These are phyloP conservation scores for Alternaria gaisen DNA, from an alignment of 2,329 filamentous ascomycete species.

Conservation along the genomic window DNA sequence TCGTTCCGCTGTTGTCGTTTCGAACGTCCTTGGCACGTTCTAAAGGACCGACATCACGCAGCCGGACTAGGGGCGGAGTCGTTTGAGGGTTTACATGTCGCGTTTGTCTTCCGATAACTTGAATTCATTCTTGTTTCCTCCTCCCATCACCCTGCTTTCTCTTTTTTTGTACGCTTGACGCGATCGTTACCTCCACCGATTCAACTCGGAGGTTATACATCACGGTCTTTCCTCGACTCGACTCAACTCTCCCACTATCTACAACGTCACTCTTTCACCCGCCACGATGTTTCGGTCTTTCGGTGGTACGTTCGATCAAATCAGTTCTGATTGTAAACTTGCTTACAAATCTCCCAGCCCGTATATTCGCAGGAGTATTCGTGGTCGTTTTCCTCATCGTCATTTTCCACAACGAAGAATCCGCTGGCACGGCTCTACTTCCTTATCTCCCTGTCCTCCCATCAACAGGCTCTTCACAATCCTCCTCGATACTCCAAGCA, in stretches of 20 bases:
- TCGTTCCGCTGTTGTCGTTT: constrained; percentile 16
- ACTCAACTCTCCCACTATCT: constrained; percentile 3
- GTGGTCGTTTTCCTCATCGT: constrained; percentile 36
- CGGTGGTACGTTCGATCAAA: constrained; percentile 25
- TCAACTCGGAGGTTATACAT: constrained; percentile 21
- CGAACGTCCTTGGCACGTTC: constrained; percentile 14
- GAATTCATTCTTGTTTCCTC: background rate
- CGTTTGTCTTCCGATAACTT: background rate
- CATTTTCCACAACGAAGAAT: constrained; percentile 37
- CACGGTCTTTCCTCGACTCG: constrained; percentile 7
- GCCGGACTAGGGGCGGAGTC: background rate
- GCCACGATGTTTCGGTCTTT: constrained; percentile 30
- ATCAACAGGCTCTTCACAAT: constrained; percentile 18
- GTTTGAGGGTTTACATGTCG: constrained; percentile 5
- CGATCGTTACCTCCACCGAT: constrained; percentile 15
- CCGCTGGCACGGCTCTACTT: constrained; percentile 30
- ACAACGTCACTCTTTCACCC: constrained; percentile 6
- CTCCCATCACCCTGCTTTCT: background rate
- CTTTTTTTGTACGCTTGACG: constrained; percentile 10
- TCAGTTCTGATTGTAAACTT: background rate
- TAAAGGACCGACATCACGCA: constrained; percentile 10
- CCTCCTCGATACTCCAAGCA: constrained; percentile 29
- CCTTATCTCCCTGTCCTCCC: constrained; percentile 35
- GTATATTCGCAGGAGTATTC: constrained; percentile 32
- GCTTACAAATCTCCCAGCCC: constrained; percentile 26